Base-by-base conservation (phyloP, 331 rosid genomes). In the Pyrus hybrid region DNA sequence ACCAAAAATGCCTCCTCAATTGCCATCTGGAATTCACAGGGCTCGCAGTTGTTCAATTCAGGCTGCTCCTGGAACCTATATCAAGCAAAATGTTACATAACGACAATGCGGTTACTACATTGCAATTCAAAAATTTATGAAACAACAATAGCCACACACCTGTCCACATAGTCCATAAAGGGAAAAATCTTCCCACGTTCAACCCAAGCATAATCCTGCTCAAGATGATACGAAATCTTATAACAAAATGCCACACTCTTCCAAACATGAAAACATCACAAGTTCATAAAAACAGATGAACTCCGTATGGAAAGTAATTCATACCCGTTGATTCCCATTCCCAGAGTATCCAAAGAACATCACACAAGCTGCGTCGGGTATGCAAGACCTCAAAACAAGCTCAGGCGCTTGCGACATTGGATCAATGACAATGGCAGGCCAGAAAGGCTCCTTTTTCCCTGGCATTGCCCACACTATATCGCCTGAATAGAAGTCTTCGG, bases 121-220 rank as follows among this genome's bases (percentile, higher is more conserved):
- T 57, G 13, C 74, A 63, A 18, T 67, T 77, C 51, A 82, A 75
- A 69, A 9, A 23, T 33, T 14, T 63, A 23, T 37, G 41, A 63
- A 77, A 66, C 81, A 45, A 68, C 54, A 61, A 62, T 72, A 82
- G 78, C 58, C 64, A 29, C 85, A 68, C 99, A 37, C 85, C 98
- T 95, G 83, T 89, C 98, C 41, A 88, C 79, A 78, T 71, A 85
- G 80, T 95, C 98, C 87, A 83, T 75, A 82, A 92, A 95, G 23
- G 99, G 99, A 85, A 89, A 95, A 75, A 95, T 91, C 87, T 81
- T 89, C 76, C 96, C 99, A 76, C 87, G 74, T 85, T 86, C 91
- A 67, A 92, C 96, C 99, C 99, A 95, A 56, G 98, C 99, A 84
- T 92, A 95, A 86, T 95, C 99, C 99, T 95, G 97, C 51, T 79